These are phyloP conservation scores for Sporisorium graminicola DNA, from an alignment of 1,284 basidiomycete genomes.

Conservation along the genomic window DNA sequence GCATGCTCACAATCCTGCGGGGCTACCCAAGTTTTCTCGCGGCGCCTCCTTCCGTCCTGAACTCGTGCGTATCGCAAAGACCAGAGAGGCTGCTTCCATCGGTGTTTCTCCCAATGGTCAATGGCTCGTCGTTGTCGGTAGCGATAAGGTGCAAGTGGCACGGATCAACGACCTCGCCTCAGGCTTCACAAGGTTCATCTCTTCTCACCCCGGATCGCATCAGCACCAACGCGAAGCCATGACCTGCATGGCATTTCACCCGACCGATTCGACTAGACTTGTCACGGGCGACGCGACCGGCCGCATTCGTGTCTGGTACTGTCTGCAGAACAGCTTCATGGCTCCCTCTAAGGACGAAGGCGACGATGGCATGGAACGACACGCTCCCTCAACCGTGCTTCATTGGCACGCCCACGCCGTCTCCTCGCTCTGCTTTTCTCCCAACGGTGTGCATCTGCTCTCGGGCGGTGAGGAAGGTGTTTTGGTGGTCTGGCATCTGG, in stretches of 20 bases:
- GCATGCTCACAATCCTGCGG: slow-evolving; percentile 11
- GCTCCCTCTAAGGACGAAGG: slow-evolving; percentile 47
- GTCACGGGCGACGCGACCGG: slow-evolving; percentile 92
- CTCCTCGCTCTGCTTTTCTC: slow-evolving; percentile 86
- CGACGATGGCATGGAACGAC: slow-evolving; percentile 40
- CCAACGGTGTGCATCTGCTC: slow-evolving; percentile 90
- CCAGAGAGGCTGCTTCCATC: slow-evolving; percentile 70
- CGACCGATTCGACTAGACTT: slow-evolving; percentile 84
- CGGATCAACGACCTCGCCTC: slow-evolving; percentile 45
- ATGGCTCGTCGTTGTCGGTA: slow-evolving; percentile 85
- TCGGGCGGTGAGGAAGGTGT: slow-evolving; percentile 97
- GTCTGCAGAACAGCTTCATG: slow-evolving; percentile 72
- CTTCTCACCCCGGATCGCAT: slow-evolving; percentile 48
- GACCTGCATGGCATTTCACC: slow-evolving; percentile 89
- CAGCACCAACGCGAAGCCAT: slow-evolving; percentile 71
- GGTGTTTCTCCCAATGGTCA: slow-evolving; percentile 81
- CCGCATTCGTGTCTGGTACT: slow-evolving; percentile 91
- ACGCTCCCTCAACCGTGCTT: slow-evolving; percentile 81
- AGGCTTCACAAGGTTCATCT: slow-evolving; percentile 83
- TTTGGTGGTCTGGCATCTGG: slow-evolving; percentile 84
- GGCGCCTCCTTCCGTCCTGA: slow-evolving; percentile 61
- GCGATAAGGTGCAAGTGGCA: slow-evolving; percentile 82
- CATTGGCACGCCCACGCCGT: slow-evolving; percentile 99
- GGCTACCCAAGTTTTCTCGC: slow-evolving; percentile 32
- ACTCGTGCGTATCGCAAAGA: slow-evolving; percentile 74